These are phyloP conservation scores for Colletotrichum paranaense DNA, from an alignment of 2,329 filamentous ascomycete species.

Conservation along the genomic window DNA sequence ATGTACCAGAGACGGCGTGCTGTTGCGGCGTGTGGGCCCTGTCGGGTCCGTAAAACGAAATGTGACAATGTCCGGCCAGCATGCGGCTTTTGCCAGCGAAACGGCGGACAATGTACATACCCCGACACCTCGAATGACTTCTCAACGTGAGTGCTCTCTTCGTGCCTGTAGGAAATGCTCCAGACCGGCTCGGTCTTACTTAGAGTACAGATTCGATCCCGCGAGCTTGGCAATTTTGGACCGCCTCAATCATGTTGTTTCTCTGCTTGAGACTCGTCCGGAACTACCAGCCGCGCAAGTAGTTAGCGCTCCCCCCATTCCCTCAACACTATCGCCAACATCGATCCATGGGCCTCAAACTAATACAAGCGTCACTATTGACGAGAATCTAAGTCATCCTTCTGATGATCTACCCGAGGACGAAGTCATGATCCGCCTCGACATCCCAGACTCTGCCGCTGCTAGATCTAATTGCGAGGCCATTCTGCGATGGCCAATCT, in stretches of 20 bases:
- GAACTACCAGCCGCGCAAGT: neutral
- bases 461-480: conserved; percentile 39
- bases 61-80: conserved; percentile 50
- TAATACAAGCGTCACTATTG: neutral
- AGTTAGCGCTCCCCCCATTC: neutral
- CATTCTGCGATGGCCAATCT: conserved; percentile 45
- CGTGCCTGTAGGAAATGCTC: no score
- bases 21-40: conserved; percentile 48
- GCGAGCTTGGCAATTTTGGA: conserved; percentile 49
- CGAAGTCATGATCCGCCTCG: conserved; percentile 22
- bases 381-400: neutral
- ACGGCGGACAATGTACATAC: conserved; percentile 48
- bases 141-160: conserved; percentile 35
- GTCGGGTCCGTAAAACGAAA: conserved; percentile 50
- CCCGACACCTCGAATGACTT: conserved; percentile 41
- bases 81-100: conserved; percentile 48
- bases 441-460: conserved; percentile 33
- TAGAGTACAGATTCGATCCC: conserved; percentile 45
- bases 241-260: conserved; percentile 41
- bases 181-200: neutral
- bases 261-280: conserved; percentile 36
- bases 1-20: conserved; percentile 45
- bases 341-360: neutral
- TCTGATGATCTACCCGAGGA: conserved; percentile 7
- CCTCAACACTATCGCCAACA: neutral